Base-by-base conservation (phyloP, 164 flowering plant genomes). In the Dillenia suffruticosa region DNA sequence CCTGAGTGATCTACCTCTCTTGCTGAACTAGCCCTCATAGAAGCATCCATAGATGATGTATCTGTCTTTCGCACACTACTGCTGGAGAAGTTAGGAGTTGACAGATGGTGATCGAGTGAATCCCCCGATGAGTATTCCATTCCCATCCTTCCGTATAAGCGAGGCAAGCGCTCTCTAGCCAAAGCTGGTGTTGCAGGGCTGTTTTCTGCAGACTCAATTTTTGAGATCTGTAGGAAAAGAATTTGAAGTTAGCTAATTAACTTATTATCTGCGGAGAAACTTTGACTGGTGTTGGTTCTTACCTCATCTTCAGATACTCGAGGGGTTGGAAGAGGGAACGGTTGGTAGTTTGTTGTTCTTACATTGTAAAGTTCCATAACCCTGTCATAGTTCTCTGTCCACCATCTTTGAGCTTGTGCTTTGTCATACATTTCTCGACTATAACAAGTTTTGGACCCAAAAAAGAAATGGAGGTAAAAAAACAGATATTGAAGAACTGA, bases 351-450 rank as follows among this genome's bases (percentile, higher is more conserved):
- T 74, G 85, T 85, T 70, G 78, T 77, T 56, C 84, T 97, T 64
- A 95, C 97, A 69, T 95, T 95, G 84, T 95, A 95, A 48, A 95
- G 76, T 71, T 95, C 97, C 96, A 91, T 85, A 61, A 95, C 92
- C 72, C 83, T 95, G 68, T 95, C 99, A 70, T 78, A 88, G 66
- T 92, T 95, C 75, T 92, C 97, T 9, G 89, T 74, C 99, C 99
- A 95, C 99, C 99, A 95, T 61, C 86, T 79, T 65, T 95, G 99
- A 68, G 99, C 99, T 92, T 90, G 96, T 96, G 88, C 88, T 80
- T 95, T 95, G 79, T 95, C 88, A 50, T 89, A 95, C 78, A 92
- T 71, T 66, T 95, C 99, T 44, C 97, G 97, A 65, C 99, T 95
- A 75, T 7, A 32, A 32, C 7, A 4, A 5, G 6, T 32, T 32